These are phyloP conservation scores for Neurospora sp. DNA, from an alignment of 495 filamentous ascomycete species.

Conservation along the genomic window DNA sequence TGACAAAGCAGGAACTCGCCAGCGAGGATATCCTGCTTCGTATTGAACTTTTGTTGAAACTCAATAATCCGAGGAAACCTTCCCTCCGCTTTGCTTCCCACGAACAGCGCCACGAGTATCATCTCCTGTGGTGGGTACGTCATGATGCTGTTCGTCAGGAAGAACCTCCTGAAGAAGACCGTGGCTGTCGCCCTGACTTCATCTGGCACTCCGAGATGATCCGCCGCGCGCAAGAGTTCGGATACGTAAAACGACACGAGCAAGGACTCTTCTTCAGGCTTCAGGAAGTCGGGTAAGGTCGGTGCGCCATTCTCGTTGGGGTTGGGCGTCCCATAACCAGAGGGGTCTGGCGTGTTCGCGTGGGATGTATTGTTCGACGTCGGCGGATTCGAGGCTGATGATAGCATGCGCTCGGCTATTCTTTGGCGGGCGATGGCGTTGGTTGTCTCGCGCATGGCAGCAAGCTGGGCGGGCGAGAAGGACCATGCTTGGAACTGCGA, in stretches of 20 bases:
- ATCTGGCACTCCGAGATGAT: conserved; percentile 66
- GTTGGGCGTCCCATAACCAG: conserved; percentile 23
- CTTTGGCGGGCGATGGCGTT: conserved; percentile 63
- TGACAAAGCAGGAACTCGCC: conserved; percentile 89
- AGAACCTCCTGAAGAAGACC: conserved; percentile 88
- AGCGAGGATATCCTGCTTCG: conserved; percentile 67
- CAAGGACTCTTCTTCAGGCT: conserved; percentile 67
- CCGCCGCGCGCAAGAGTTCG: conserved; percentile 61
- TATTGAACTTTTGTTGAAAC: conserved; percentile 51
- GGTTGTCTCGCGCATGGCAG: conserved; percentile 58
- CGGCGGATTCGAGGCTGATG: conserved; percentile 10
- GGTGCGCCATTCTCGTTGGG: conserved; percentile 20
- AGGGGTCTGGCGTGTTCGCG: conserved; percentile 24
- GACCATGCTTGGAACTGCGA: conserved; percentile 90
- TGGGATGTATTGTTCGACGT: conserved; percentile 10
- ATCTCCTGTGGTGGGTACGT: conserved; percentile 86
- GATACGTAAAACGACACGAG: conserved; percentile 73
- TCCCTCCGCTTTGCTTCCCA: conserved; percentile 85
- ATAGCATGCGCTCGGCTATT: conserved; percentile 40
- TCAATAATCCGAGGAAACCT: conserved; percentile 61
- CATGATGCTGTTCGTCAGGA: conserved; percentile 87
- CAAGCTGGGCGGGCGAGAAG: conserved; percentile 66
- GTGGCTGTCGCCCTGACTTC: conserved; percentile 83
- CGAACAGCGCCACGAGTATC: conserved; percentile 75
- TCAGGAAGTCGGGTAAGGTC: conserved; percentile 57